Conservation (phyloP, 345 rosid genomes). For the Nasturtium officinale region DNA sequence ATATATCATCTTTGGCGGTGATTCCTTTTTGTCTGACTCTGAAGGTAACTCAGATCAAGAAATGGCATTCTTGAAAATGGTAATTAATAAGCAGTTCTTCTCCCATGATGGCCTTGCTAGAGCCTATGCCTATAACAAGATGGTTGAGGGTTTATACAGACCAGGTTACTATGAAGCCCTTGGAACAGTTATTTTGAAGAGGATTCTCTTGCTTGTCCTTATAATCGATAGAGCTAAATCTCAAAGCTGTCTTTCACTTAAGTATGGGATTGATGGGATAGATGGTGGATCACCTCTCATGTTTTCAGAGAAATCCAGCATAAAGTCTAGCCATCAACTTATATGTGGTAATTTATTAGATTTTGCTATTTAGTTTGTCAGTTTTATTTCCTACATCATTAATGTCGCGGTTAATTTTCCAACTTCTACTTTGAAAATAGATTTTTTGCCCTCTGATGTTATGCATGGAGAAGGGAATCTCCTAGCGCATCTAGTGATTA, state of each 20-base stretch:
- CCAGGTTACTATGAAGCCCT: constrained; percentile 91
- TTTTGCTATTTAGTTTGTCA: neutral
- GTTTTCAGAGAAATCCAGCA: constrained; percentile 55
- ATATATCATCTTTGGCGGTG: constrained; percentile 76
- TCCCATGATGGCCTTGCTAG: constrained; percentile 72
- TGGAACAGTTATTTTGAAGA: constrained; percentile 82
- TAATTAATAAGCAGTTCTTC: constrained; percentile 77
- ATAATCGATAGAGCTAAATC: constrained; percentile 83
- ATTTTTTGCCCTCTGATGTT: constrained; percentile 76
- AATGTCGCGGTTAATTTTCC: constrained; percentile 42
- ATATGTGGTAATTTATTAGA: constrained; percentile 58
- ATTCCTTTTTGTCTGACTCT: constrained; percentile 63
- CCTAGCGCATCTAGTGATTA: constrained; percentile 73
- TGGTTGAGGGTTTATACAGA: constrained; percentile 84
- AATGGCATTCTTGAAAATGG: constrained; percentile 67
- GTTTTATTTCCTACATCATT: constrained; percentile 30
- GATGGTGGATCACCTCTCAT: constrained; percentile 94
- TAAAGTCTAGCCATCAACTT: constrained; percentile 83
- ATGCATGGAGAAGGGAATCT: constrained; percentile 98
- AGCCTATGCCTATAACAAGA: constrained; percentile 86
- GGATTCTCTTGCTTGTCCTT: constrained; percentile 78
- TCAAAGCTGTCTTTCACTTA: constrained; percentile 67
- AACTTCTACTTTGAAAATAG: constrained; percentile 52
- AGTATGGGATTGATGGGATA: constrained; percentile 86
- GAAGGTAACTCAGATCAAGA: constrained; percentile 60